Conservation (phyloP, 495 filamentous ascomycete genomes). For the Penicillium pulvis region DNA sequence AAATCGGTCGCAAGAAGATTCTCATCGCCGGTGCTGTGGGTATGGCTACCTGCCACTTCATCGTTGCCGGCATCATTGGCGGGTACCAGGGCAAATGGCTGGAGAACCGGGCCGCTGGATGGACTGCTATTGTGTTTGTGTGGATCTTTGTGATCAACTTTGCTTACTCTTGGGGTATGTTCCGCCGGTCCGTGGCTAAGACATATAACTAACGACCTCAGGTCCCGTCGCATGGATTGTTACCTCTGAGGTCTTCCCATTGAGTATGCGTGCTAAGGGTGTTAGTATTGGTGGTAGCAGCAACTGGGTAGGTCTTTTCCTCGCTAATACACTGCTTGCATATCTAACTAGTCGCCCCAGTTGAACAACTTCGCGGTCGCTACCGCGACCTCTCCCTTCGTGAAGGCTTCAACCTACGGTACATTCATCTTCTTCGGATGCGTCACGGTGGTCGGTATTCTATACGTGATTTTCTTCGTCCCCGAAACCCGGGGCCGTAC, state of each 20-base stretch:
- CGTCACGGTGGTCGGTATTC: conserved; percentile 48
- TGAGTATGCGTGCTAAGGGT: conserved; percentile 48
- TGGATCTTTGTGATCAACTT: conserved; percentile 50
- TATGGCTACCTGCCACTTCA: conserved; percentile 64
- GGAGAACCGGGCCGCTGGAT: conserved; percentile 33
- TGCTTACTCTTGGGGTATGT: conserved; percentile 46
- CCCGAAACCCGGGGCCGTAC: conserved; percentile 61
- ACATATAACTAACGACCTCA: conserved; percentile 5
- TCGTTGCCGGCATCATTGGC: conserved; percentile 47
- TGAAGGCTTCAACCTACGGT: conserved; percentile 35
- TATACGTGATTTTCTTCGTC: conserved; percentile 54
- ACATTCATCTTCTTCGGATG: conserved; percentile 52
- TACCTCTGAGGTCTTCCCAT: conserved; percentile 48
- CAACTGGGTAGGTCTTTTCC: conserved; percentile 39
- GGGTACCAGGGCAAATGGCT: conserved; percentile 35
- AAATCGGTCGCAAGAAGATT: conserved; percentile 72
- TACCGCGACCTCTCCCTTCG: conserved; percentile 41
- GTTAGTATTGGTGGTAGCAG: conserved; percentile 44
- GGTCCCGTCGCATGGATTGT: conserved; percentile 50
- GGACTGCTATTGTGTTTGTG: conserved; percentile 47
- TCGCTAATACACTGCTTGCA: background rate
- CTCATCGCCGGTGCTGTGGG: conserved; percentile 70
- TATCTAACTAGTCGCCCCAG: conserved; percentile 32
- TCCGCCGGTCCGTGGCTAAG: background rate
- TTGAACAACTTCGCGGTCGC: conserved; percentile 53